Evolutionary conservation across 2,329 filamentous ascomycete genomes (phyloP), one percentile per base, ranked within the genome.

Genomic region (Ceratocystiopsis brevicomis): DNA sequence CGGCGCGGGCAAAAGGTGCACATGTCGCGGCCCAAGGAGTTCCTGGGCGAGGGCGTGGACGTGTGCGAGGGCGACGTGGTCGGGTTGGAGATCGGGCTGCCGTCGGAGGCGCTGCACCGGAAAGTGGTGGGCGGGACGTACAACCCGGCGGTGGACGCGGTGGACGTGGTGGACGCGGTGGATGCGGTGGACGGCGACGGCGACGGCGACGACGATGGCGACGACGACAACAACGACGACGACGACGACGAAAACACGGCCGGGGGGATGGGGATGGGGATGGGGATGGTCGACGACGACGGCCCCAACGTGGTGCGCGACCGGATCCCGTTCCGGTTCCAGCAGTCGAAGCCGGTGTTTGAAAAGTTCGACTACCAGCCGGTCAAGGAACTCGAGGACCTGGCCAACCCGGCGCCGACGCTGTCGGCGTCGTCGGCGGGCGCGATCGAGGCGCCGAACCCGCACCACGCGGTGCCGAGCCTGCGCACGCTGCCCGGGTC

Each of bases 261-360:
- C n/a, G n/a, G n/a, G n/a, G n/a, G n/a, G n/a, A n/a, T n/a, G n/a
- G n/a, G n/a, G n/a, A n/a, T n/a, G n/a, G n/a, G n/a, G n/a, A n/a
- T n/a, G n/a, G n/a, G n/a, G n/a, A 6, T 21, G 4, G 19, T 21
- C 19, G 38, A 38, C 18, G 45, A 71, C n/a, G 69, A 73, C 47
- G 71, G 72, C 0, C 63, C 75, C 15, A 90, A 96, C 58, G 81
- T 96, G 48, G 83, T 98, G 47, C 84, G 92, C 48, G 92, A 98
- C 59, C 82, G 90, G 40, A 85, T 95, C 38, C 87, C 90, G 1
- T 93, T 96, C 51, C 78, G 87, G 11, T 92, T 93, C 66, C 95
- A 94, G 60, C 77, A 81, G 37, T 85, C 92, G 57, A 81, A 50
- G 48, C 45, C 87, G 43, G 94, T 92, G 63, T 95, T 94, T 59